phyloP scores from a whole-genome alignment of 1,284 basidiomycete species.

The Fomitopsis pinicola region DNA sequence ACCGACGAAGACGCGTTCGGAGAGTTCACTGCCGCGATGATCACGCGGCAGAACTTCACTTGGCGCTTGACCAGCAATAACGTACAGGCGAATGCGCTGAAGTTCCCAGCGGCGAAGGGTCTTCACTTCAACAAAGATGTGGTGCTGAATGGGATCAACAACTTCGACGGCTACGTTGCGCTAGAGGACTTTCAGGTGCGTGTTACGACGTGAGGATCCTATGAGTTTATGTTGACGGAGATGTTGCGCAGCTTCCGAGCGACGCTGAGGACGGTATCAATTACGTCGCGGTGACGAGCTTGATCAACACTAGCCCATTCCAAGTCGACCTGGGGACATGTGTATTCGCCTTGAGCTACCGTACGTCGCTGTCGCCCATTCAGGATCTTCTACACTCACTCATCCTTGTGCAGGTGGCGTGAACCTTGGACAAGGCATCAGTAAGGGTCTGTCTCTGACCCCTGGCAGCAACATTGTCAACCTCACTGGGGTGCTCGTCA shows the following conservation, averaged over 20 bases:
- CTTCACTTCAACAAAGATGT: conserved; percentile 1
- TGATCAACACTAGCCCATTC: not conserved
- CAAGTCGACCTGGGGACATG: not conserved
- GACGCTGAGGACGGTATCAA: not conserved
- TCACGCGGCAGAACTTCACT: not conserved
- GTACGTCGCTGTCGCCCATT: not conserved
- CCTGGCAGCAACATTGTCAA: not conserved
- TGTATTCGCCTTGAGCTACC: not conserved
- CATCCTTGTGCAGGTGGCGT: not conserved
- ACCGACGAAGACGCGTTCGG: not conserved
- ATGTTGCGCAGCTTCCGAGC: not conserved
- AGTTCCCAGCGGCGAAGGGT: not conserved
- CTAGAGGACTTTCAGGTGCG: not conserved
- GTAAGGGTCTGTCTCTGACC: not conserved
- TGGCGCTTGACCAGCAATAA: not conserved
- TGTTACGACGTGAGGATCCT: not conserved
- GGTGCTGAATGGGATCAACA: not conserved
- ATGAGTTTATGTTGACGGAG: not conserved
- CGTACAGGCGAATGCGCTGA: not conserved
- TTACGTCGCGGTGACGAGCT: not conserved
- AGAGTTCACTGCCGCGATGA: not conserved
- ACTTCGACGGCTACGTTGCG: not conserved
- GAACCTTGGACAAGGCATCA: not conserved
- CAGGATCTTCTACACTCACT: not conserved
- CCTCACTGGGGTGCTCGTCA: not conserved